phyloP scores from a whole-genome alignment of 371 early-diverging fungal genomes.

The Mucor sp. region DNA sequence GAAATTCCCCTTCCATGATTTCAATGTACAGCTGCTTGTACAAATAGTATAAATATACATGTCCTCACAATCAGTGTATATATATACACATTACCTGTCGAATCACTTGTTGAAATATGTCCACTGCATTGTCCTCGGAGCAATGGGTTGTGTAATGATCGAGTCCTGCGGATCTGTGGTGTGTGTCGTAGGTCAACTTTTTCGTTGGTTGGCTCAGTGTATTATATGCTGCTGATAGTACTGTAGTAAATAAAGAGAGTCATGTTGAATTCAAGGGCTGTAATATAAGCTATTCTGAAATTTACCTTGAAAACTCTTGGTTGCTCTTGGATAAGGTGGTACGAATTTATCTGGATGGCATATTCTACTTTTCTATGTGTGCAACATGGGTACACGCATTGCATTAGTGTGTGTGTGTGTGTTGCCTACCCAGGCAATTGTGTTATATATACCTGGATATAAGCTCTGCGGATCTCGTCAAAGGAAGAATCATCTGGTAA shows the following conservation, averaged over 20 bases:
- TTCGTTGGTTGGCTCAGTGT: constrained; percentile 58
- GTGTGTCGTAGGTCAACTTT: constrained; percentile 56
- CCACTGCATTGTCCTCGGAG: constrained; percentile 31
- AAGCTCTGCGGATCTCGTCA: constrained; percentile 45
- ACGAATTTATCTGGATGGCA: constrained; percentile 50
- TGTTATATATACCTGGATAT: constrained; percentile 28
- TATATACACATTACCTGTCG: constrained; percentile 59
- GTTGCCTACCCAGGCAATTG: neutral
- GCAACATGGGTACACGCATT: neutral
- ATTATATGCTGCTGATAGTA: constrained; percentile 59
- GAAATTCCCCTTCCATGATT: constrained; percentile 72
- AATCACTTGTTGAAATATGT: constrained; percentile 58
- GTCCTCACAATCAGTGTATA: neutral
- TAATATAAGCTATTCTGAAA: no score
- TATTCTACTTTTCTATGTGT: constrained; percentile 35
- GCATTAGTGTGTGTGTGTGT: neutral
- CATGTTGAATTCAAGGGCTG: no score
- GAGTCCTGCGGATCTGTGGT: constrained; percentile 30
- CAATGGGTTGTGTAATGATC: constrained; percentile 27
- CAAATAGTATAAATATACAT: neutral
- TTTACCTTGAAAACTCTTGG: constrained; percentile 43
- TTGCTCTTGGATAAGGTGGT: constrained; percentile 26
- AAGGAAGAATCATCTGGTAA: constrained; percentile 23
- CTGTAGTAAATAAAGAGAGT: constrained; percentile 23
- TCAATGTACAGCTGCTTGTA: constrained; percentile 50